Base-by-base conservation (phyloP, 2,329 filamentous ascomycete species). In the Fusarium ambrosium region DNA sequence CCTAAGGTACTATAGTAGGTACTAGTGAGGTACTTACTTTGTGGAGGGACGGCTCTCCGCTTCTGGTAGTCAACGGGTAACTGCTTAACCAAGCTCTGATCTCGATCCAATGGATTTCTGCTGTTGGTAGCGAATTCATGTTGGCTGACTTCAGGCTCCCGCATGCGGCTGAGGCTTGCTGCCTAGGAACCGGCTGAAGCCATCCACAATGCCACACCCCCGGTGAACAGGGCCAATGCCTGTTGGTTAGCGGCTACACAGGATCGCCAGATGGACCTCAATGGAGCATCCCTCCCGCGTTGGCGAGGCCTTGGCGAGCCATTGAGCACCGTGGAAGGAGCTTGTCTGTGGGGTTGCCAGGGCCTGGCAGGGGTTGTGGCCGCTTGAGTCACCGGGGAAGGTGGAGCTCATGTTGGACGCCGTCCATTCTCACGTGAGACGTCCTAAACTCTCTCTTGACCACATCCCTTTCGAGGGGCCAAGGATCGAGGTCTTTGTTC, bases 351-450 rank as follows among this genome's bases (percentile, higher is more conserved):
- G 61, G 27, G 60, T 20, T 65, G 20, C 43, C 22, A 48, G 43
- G 43, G 43, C 3, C 24, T 18, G 53, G 53, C 61, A 64, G 53
- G 62, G 53, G 41, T 27, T 27, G 22, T 68, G 56, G 59, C 76
- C 74, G 74, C 64, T 64, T 78, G 76, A 78, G 74, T 78, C 76
- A 78, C 68, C 72, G 64, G 72, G 71, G 64, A 69, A 72, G 66
- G 73, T 69, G 74, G 73, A 72, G 56, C 56, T 58, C 4, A 7
- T 22, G 36, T 16, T 8, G 29, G 20, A 14, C 16, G 56, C 22
- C 45, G 37, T 62, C 55, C 69, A 27, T 4, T 69, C 20, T 60
- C 32, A 62, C 67, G 58, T 70, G 72, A 74, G 63, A 16, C 60
- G 3, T n/a, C n/a, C 20, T 9, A 45, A 55, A 55, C 48, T 55